Evolutionary conservation across 2,329 filamentous ascomycete species (phyloP).

Genomic region (Metarhizium guizhouense): DNA sequence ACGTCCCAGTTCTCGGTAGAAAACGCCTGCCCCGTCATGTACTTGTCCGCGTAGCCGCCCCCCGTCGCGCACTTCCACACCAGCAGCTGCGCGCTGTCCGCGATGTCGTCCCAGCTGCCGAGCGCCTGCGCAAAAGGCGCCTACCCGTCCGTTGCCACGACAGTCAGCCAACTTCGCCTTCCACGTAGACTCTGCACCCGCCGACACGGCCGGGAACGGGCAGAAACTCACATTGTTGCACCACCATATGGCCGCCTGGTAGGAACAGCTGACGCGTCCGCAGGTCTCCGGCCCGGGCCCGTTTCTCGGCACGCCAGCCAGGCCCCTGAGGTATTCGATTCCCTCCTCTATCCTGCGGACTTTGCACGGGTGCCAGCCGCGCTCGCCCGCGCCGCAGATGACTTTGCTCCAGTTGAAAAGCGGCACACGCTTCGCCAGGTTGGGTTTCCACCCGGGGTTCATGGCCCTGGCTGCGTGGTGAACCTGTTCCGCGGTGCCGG

Average conservation of each 20-base stretch:
- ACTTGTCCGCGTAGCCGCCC: not conserved
- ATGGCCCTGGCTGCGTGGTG: not conserved
- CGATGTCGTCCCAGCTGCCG: not conserved
- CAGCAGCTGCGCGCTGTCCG: not conserved
- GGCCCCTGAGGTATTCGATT: not conserved
- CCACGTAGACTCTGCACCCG: no score
- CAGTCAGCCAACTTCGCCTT: not conserved
- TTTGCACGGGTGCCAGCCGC: not conserved
- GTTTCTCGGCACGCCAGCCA: not conserved
- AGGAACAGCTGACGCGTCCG: not conserved
- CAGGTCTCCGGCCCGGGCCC: not conserved
- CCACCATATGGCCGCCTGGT: not conserved
- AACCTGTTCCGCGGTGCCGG: not conserved
- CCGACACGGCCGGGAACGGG: no score
- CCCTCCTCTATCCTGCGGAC: not conserved
- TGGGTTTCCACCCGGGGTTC: not conserved
- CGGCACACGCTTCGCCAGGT: not conserved
- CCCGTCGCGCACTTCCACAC: not conserved
- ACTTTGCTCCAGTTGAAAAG: not conserved
- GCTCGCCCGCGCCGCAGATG: not conserved
- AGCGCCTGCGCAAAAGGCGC: not conserved
- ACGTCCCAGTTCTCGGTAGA: not conserved
- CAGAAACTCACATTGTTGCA: not conserved
- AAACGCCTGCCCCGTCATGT: not conserved
- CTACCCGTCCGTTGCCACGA: not conserved